Percentiles rank a stretch among this genome's conserved stretches.
phyloP scores from a whole-genome alignment of 768 basidiomycete genomes.

The Lactarius trivialis region DNA sequence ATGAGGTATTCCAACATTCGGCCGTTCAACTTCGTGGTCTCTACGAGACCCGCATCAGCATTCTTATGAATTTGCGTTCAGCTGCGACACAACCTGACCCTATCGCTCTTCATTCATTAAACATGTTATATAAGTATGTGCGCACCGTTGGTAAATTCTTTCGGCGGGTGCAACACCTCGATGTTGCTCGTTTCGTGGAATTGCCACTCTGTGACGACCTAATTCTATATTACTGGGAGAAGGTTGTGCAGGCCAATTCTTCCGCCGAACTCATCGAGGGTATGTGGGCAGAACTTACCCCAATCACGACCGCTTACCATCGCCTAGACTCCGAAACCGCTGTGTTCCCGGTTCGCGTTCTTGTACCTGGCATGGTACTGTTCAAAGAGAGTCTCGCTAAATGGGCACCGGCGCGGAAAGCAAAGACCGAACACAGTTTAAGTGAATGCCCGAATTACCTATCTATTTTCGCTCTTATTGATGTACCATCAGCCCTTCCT shows the following conservation, averaged over 20 bases:
- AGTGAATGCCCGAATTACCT: constrained; percentile 34
- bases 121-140: constrained; percentile 60
- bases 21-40: constrained; percentile 49
- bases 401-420: constrained; percentile 63
- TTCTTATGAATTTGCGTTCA: constrained; percentile 41
- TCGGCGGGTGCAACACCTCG: constrained; percentile 62
- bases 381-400: constrained; percentile 78
- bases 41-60: constrained; percentile 48
- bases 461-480: constrained; percentile 12
- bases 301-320: background rate
- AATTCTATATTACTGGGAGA: constrained; percentile 76
- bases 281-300: constrained; percentile 25
- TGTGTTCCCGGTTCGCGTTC: constrained; percentile 67
- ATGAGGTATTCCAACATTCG: constrained; percentile 55
- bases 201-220: constrained; percentile 60
- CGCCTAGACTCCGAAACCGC: constrained; percentile 52
- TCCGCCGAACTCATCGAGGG: constrained; percentile 51
- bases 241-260: constrained; percentile 65
- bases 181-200: constrained; percentile 49
- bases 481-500: constrained; percentile 44
- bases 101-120: constrained; percentile 40
- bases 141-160: constrained; percentile 76
- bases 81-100: constrained; percentile 32
- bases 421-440: constrained; percentile 52
- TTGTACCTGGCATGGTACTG: constrained; percentile 80